These are phyloP conservation scores for Pyrenophora seminiperda DNA, from an alignment of 2,329 filamentous ascomycete genomes.

Conservation along the genomic window DNA sequence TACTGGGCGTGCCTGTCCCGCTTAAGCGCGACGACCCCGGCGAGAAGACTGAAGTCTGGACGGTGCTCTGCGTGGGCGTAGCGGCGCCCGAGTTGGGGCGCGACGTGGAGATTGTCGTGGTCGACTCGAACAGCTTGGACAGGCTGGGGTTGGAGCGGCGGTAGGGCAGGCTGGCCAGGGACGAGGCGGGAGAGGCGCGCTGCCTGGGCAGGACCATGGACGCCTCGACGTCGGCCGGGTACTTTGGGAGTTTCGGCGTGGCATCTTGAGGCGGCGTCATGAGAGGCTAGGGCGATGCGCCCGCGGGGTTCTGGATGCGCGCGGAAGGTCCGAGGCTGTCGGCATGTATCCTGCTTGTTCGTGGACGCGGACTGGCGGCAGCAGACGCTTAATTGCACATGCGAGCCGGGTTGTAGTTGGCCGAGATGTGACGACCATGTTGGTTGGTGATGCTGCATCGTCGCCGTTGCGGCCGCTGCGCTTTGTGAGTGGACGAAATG, in stretches of 20 bases:
- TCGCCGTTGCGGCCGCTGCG: slow-evolving; percentile 39
- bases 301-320: slow-evolving; percentile 39
- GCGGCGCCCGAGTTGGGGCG: slow-evolving; percentile 50
- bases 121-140: slow-evolving; percentile 59
- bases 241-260: slow-evolving; percentile 43
- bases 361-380: slow-evolving; percentile 6
- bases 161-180: slow-evolving; percentile 61
- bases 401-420: slow-evolving; percentile 15
- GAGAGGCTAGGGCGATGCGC: slow-evolving; percentile 45
- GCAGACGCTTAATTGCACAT: slow-evolving; percentile 7
- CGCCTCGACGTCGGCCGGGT: slow-evolving; percentile 66
- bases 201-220: slow-evolving; percentile 67
- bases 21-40: slow-evolving; percentile 46
- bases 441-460: slow-evolving; percentile 13
- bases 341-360: slow-evolving; percentile 41
- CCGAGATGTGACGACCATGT: slow-evolving; percentile 32
- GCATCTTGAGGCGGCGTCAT: slow-evolving; percentile 51
- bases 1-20: slow-evolving; percentile 48
- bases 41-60: slow-evolving; percentile 52
- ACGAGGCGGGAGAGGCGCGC: slow-evolving; percentile 62
- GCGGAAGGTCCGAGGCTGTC: slow-evolving; percentile 33
- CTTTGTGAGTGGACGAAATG: slow-evolving; percentile 39
- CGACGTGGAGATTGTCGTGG: slow-evolving; percentile 51
- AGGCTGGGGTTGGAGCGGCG: slow-evolving; percentile 59
- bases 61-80: slow-evolving; percentile 48